Conservation (phyloP, 495 filamentous ascomycete species). For the Aspergillus sclerotioniger region DNA sequence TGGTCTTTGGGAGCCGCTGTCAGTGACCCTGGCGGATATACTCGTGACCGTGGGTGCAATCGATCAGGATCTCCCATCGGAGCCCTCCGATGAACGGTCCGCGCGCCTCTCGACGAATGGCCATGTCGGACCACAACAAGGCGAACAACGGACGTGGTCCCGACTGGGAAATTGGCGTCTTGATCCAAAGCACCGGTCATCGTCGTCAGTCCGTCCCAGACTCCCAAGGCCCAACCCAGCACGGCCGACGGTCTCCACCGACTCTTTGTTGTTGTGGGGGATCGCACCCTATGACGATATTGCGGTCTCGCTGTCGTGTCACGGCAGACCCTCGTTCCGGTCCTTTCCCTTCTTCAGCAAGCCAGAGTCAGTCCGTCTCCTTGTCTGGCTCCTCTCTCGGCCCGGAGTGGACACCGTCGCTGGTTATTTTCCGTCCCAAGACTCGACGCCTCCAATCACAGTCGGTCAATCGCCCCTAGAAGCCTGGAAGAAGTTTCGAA, state of each 20-base stretch:
- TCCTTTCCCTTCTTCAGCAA: not conserved
- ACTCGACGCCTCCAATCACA: not conserved
- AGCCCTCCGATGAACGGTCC: not conserved
- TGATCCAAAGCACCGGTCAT: not conserved
- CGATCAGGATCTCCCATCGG: not conserved
- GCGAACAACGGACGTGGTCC: not conserved
- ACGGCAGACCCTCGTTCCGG: not conserved
- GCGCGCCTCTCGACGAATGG: not conserved
- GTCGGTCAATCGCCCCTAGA: slow-evolving; percentile 11
- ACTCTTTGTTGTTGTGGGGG: slow-evolving; percentile 2
- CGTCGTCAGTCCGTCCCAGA: not conserved
- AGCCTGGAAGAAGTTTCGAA: slow-evolving; percentile 22
- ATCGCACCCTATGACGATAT: slow-evolving; percentile 8
- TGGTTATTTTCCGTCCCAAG: slow-evolving; percentile 8
- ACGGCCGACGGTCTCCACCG: not conserved
- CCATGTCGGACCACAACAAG: not conserved
- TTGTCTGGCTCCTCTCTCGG: slow-evolving; percentile 3
- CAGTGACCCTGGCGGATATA: not conserved
- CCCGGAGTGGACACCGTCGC: slow-evolving; percentile 3
- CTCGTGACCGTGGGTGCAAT: not conserved
- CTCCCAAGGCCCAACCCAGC: not conserved
- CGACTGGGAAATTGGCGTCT: slow-evolving; percentile 1
- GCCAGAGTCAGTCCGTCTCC: not conserved
- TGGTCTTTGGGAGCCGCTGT: not conserved
- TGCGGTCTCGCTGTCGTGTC: not conserved